These are phyloP conservation scores for Carpinus fangiana DNA, from an alignment of 306 rosid species.

Conservation along the genomic window DNA sequence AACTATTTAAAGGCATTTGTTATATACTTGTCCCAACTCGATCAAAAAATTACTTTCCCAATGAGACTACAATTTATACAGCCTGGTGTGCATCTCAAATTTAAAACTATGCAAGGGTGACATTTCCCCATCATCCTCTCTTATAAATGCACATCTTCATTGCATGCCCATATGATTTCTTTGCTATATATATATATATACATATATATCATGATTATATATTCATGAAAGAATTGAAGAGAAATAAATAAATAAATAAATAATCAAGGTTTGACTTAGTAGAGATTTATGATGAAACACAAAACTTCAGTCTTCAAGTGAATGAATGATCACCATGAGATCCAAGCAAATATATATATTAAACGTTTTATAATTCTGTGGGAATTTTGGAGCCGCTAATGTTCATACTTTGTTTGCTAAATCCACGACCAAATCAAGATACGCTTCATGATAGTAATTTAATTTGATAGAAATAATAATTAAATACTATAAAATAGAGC, in stretches of 20 bases:
- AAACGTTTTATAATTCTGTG: background rate
- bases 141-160: background rate
- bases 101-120: background rate
- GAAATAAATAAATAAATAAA: background rate
- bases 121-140: background rate
- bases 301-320: background rate
- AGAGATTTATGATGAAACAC: slow-evolving; percentile 18
- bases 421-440: slow-evolving; percentile 10
- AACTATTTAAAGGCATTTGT: background rate
- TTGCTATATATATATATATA: too few species aligned
- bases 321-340: slow-evolving; percentile 11
- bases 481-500: background rate
- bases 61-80: background rate
- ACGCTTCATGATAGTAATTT: background rate
- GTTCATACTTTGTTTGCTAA: slow-evolving; percentile 8
- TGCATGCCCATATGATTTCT: too few species aligned
- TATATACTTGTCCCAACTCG: background rate
- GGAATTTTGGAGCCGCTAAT: slow-evolving; percentile 16
- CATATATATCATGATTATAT: background rate
- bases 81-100: background rate
- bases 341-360: slow-evolving; percentile 9
- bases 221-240: too few species aligned
- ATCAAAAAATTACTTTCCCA: background rate
- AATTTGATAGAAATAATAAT: background rate
- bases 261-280: slow-evolving; percentile 12